A percentile compares a stretch with the other conserved stretches of the same genome.
phyloP scores from a whole-genome alignment of 768 basidiomycete species.

The Boletus fagicola region DNA sequence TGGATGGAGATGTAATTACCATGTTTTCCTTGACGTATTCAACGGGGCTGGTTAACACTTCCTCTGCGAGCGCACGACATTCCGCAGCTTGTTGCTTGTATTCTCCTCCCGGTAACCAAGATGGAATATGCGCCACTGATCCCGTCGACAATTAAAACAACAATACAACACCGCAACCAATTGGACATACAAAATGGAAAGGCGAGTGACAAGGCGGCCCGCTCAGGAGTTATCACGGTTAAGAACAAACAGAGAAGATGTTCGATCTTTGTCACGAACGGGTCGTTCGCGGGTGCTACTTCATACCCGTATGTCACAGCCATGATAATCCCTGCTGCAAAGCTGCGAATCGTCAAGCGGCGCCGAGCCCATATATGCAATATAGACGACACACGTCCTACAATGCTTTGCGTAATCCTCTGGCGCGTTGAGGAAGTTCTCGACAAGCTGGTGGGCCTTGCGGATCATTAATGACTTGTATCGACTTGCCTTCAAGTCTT shows the following conservation, averaged over 20 bases:
- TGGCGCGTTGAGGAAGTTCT: slow-evolving; percentile 22
- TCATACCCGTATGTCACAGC: slow-evolving; percentile 28
- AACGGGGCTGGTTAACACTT: slow-evolving; percentile 23
- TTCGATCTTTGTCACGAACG: slow-evolving; percentile 23
- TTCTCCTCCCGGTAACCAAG: slow-evolving; percentile 34
- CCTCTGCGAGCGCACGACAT: slow-evolving; percentile 20
- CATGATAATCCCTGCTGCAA: slow-evolving; percentile 25
- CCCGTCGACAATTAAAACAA: not conserved
- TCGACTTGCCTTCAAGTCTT: not conserved
- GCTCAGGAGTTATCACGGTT: slow-evolving; percentile 21
- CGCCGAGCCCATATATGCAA: not conserved
- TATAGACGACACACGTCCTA: slow-evolving; percentile 22
- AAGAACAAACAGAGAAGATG: slow-evolving; percentile 12
- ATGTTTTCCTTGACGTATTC: slow-evolving; percentile 25
- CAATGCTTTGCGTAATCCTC: slow-evolving; percentile 16
- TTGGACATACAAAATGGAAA: slow-evolving; percentile 28
- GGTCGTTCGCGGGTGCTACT: slow-evolving; percentile 23
- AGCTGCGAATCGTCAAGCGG: slow-evolving; percentile 11
- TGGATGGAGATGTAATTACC: slow-evolving; percentile 4
- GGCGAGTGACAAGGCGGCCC: slow-evolving; percentile 17
- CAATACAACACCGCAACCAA: not conserved
- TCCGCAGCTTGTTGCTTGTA: slow-evolving; percentile 21
- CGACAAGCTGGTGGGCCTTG: slow-evolving; percentile 24
- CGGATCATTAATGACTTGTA: slow-evolving; percentile 18
- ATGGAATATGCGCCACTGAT: slow-evolving; percentile 30